phyloP scores from a whole-genome alignment of 2,329 filamentous ascomycete genomes.

The Fusarium tupiense region DNA sequence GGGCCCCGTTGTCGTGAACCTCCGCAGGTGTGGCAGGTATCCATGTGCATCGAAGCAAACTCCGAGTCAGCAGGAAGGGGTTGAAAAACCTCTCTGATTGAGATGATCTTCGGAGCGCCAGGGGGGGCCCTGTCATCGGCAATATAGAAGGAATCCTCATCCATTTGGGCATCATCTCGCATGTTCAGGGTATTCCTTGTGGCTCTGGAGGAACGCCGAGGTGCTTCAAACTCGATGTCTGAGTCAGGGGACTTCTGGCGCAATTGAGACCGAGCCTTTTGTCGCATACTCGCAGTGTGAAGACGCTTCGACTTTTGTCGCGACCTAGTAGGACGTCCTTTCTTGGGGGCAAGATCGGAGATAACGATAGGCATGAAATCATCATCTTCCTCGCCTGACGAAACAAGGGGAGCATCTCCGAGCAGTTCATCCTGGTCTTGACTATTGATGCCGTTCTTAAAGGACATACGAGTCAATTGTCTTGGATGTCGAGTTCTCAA shows the following conservation, averaged over 20 bases:
- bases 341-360: constrained; percentile 49
- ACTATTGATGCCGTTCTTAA: constrained; percentile 35
- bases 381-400: constrained; percentile 47
- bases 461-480: constrained; percentile 41
- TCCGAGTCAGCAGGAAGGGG: constrained; percentile 66
- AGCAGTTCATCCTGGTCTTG: constrained; percentile 49
- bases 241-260: constrained; percentile 48
- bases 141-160: constrained; percentile 66
- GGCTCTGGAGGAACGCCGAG: constrained; percentile 60
- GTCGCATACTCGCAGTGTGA: constrained; percentile 20
- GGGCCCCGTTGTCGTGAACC: constrained; percentile 63
- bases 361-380: constrained; percentile 48
- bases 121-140: constrained; percentile 57
- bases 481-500: constrained; percentile 42
- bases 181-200: constrained; percentile 57
- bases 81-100: constrained; percentile 79
- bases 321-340: constrained; percentile 32
- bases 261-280: constrained; percentile 9
- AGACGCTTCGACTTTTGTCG: constrained; percentile 37
- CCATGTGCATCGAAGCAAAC: constrained; percentile 77
- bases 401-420: constrained; percentile 40
- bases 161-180: constrained; percentile 63
- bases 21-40: constrained; percentile 76
- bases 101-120: constrained; percentile 64
- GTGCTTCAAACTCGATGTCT: constrained; percentile 63